A percentile compares a stretch with the other conserved stretches of the same genome.
phyloP scores from a whole-genome alignment of 2,329 filamentous ascomycete genomes.

The Neonectria magnoliae region DNA sequence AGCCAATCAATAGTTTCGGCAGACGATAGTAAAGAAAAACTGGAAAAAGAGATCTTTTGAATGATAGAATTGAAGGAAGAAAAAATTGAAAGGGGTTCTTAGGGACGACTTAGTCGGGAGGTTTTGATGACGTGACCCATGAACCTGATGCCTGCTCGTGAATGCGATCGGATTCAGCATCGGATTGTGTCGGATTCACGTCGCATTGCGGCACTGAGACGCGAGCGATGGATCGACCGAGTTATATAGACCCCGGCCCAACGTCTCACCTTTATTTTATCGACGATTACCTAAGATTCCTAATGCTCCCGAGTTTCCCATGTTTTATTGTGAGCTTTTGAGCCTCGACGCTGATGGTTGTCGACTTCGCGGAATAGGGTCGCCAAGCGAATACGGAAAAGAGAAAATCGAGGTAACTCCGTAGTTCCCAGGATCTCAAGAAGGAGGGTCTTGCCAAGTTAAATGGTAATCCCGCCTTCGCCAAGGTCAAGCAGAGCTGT shows the following conservation, averaged over 20 bases:
- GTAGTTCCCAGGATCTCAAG: conserved; percentile 27
- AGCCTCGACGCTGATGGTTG: not conserved
- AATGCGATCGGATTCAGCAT: conserved; percentile 35
- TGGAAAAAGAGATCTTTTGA: not conserved
- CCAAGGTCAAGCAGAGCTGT: conserved; percentile 35
- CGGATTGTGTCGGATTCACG: not conserved
- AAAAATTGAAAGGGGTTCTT: not conserved
- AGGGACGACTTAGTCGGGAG: not conserved
- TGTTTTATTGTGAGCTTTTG: not conserved
- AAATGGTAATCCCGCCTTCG: conserved; percentile 11
- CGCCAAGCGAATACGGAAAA: no score
- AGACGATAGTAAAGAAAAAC: not conserved
- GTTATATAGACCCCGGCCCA: not conserved
- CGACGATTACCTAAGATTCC: not conserved
- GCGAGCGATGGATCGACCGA: not conserved
- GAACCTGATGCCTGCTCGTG: not conserved
- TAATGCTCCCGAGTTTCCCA: not conserved
- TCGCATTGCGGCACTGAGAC: not conserved
- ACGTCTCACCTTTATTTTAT: not conserved
- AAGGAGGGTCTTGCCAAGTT: not conserved
- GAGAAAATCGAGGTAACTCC: no score
- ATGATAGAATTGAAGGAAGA: not conserved
- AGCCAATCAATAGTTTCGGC: no score
- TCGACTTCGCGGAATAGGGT: not conserved
- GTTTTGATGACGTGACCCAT: not conserved